Conservation (phyloP, 192 early-diverging fungal species). For the Coemansia sp. region DNA sequence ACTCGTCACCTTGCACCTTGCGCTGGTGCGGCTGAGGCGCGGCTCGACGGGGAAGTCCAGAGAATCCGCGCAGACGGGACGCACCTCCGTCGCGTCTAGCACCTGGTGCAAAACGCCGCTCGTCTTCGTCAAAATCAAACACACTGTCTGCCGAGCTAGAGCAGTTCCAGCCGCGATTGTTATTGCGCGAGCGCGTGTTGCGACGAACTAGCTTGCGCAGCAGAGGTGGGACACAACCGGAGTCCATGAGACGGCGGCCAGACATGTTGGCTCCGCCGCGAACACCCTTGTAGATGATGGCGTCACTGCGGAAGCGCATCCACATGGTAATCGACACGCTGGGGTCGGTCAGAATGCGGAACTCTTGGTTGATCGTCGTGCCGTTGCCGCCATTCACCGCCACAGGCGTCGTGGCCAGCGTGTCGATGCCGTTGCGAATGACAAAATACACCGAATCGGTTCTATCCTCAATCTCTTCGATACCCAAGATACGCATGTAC, state of each 20-base stretch:
- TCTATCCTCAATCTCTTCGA: conserved; percentile 41
- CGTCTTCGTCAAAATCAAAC: conserved; percentile 35
- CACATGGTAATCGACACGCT: conserved; percentile 50
- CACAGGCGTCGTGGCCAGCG: conserved; percentile 44
- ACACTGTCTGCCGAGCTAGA: conserved; percentile 27
- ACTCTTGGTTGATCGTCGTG: conserved; percentile 50
- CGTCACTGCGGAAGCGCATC: conserved; percentile 51
- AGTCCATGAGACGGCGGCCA: conserved; percentile 1
- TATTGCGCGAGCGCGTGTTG: conserved; percentile 46
- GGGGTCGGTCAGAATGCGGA: conserved; percentile 48
- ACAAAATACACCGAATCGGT: conserved; percentile 51
- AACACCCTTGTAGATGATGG: conserved; percentile 37
- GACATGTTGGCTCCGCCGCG: background rate
- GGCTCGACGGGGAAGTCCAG: too few species aligned
- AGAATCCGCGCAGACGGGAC: background rate
- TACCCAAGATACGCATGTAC: conserved; percentile 51
- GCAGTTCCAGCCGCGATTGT: conserved; percentile 18
- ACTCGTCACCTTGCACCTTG: conserved; percentile 1
- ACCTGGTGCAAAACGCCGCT: conserved; percentile 10
- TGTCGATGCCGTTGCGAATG: conserved; percentile 53
- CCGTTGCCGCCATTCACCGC: conserved; percentile 8
- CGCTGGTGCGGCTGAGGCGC: background rate
- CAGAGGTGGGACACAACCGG: conserved; percentile 38
- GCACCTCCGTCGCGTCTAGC: conserved; percentile 6
- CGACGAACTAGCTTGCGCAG: conserved; percentile 43